Evolutionary conservation across 805 yeast genomes (phyloP), one percentile per base, ranked within the genome.

Genomic region (Barnettozyma wickerhamii): DNA sequence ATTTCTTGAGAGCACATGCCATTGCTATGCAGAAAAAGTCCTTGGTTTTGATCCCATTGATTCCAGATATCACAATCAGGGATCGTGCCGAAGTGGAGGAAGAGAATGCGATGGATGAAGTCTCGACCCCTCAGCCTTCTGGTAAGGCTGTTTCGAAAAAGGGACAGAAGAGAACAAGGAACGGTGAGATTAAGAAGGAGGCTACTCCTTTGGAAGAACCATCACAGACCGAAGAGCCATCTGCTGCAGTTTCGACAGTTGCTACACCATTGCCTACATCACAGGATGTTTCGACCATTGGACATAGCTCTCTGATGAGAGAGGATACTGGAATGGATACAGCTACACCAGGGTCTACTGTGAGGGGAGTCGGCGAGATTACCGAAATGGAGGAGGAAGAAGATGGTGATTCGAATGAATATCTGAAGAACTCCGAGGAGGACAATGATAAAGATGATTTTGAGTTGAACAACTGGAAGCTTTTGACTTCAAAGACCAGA

Each of bases 21-120:
- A 63, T 85, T 35, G 96, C 97, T 2, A 95, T 93, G 99, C 95
- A 89, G 52, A 88, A 88, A 63, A 87, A 85, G 57, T 80, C 98
- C 0, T 59, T 78, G 38, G 72, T 79, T 35, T 68, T 93, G 38
- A 73, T 79, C 6, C 95, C 96, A 0, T 66, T 87, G 46, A 91
- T 93, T 30, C 99, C 99, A 0, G 95, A 93, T 53, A 86, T 93
- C 39, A 72, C 77, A 0, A 74, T 93, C 5, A 71, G 89, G 50
- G 88, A 77, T 53, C 63, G 91, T 35, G 68, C 81, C 0, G 93
- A 84, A 38, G 75, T 82, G 7, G 93, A 84, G 49, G 71, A 66
- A 24, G 67, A 66, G 18, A 42, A 38, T 18, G 60, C 59, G 7
- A 28, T 40, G 6, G 65, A 61, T 6, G 53, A 49, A 7, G 38